Evolutionary conservation across 495 filamentous ascomycete species (phyloP), one percentile per base, ranked within the genome.

Genomic region (Rhypophila decipiens): DNA sequence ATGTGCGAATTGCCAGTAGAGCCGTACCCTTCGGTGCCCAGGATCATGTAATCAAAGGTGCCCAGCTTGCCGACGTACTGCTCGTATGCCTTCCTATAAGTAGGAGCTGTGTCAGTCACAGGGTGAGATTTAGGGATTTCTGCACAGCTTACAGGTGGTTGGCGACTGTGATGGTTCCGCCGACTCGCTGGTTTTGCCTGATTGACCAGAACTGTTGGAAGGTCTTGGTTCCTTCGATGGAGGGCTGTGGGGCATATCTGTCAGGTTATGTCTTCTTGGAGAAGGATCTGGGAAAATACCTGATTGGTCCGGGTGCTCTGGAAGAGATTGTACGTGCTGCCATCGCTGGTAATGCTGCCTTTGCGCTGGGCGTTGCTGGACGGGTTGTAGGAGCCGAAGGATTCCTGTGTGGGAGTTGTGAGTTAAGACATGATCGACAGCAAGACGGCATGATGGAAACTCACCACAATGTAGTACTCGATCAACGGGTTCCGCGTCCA

Each of bases 141-240:
- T 62, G 59, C 82, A 82, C 85, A n/a, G 77, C 79, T 52, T 79
- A 67, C 60, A 86, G 85, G 65, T 84, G 82, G 51, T 77, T 80
- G 34, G 62, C 50, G 39, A 68, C 63, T 34, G 56, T 73, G 50
- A 79, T 68, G 19, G 61, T 60, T 38, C 76, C 74, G 34, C 69
- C 68, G 48, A 67, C 63, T 40, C 75, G 68, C 64, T 75, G 70
- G 44, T 56, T 44, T 36, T 56, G 58, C 46, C 77, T 70, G 23
- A 81, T 70, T 41, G 69, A 72, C 73, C 73, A 78, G 68, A 70
- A 81, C 63, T 79, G 77, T 50, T 69, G 57, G 54, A 79, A 79
- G 36, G 75, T 81, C 1, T 55, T 47, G 20, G 74, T 79, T 44
- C 77, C 77, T 1, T 61, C 55, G 56, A 81, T 81, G 7, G 68